phyloP scores from a whole-genome alignment of 1,284 basidiomycete genomes.

The Rhodotorula sp. region DNA sequence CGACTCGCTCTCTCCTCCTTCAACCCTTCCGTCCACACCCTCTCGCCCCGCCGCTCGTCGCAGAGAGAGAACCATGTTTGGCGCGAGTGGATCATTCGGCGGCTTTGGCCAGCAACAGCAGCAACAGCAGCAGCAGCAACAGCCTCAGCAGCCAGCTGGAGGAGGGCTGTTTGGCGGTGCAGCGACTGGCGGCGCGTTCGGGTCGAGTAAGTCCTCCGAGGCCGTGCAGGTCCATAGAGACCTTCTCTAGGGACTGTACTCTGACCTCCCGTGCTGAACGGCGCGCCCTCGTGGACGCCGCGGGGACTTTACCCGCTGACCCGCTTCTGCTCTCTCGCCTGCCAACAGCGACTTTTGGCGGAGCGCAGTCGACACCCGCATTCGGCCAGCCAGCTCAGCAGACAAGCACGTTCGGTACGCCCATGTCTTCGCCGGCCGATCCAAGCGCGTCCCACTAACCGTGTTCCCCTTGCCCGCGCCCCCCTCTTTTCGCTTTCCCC shows the following conservation, averaged over 20 bases:
- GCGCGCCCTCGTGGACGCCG: too few species aligned
- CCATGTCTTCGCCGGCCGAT: too few species aligned
- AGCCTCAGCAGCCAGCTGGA: conserved; percentile 16
- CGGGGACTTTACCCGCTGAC: not conserved
- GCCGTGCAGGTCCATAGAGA: too few species aligned
- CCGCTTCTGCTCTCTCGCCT: not conserved
- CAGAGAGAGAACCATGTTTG: conserved; percentile 20
- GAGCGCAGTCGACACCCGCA: conserved; percentile 16
- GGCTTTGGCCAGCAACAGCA: conserved; percentile 41
- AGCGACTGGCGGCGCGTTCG: conserved; percentile 18
- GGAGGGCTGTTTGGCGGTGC: conserved; percentile 33
- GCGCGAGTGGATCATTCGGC: conserved; percentile 25
- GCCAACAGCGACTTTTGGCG: conserved; percentile 21
- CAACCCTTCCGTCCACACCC: not conserved
- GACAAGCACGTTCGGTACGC: conserved; percentile 30
- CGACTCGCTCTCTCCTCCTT: not conserved
- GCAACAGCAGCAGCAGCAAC: conserved; percentile 29
- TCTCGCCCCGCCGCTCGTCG: too few species aligned
- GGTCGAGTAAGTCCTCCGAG: conserved; percentile 17
- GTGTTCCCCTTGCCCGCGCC: too few species aligned
- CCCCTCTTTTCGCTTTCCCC: too few species aligned
- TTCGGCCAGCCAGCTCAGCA: conserved; percentile 33
- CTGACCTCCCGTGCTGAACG: too few species aligned
- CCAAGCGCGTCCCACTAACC: too few species aligned
- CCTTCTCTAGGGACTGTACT: not conserved